Evolutionary conservation across 352 stramenopile genomes (phyloP).

Genomic region (Thalassiosira exigua): DNA sequence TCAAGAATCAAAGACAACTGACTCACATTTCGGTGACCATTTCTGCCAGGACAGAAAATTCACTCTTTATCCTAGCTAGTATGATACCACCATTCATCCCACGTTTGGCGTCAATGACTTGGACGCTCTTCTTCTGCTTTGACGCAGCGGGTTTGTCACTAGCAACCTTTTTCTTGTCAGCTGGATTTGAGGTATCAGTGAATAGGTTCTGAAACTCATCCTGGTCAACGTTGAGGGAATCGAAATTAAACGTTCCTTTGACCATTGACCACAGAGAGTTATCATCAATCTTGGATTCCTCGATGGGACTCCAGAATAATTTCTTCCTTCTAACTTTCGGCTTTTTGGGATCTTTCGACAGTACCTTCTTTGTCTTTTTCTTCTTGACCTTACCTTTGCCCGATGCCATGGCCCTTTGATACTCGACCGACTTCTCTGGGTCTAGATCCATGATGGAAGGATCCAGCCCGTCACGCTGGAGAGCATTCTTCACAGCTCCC

Average conservation of each 20-base stretch:
- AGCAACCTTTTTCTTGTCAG: slow-evolving; percentile 65
- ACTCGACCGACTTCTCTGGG: slow-evolving; percentile 64
- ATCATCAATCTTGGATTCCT: slow-evolving; percentile 82
- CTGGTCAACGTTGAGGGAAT: slow-evolving; percentile 80
- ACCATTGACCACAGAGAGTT: slow-evolving; percentile 89
- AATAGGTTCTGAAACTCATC: slow-evolving; percentile 85
- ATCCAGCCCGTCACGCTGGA: slow-evolving; percentile 86
- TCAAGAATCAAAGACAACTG: slow-evolving; percentile 12
- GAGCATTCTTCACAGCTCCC: slow-evolving; percentile 92
- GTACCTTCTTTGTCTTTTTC: slow-evolving; percentile 34
- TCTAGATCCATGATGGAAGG: slow-evolving; percentile 74
- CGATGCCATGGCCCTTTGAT: slow-evolving; percentile 60
- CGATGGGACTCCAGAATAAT: slow-evolving; percentile 85
- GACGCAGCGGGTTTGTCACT: slow-evolving; percentile 27
- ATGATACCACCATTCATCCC: slow-evolving; percentile 98
- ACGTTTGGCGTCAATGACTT: slow-evolving; percentile 91
- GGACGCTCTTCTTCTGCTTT: slow-evolving; percentile 82
- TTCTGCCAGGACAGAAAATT: slow-evolving; percentile 89
- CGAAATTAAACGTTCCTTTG: slow-evolving; percentile 69
- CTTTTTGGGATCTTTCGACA: slow-evolving; percentile 58
- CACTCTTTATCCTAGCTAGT: slow-evolving; percentile 92
- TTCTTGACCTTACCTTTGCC: slow-evolving; percentile 67
- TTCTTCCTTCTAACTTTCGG: slow-evolving; percentile 82
- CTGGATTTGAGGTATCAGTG: slow-evolving; percentile 75
- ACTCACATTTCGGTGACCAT: slow-evolving; percentile 85